Base-by-base conservation (phyloP, 2,329 filamentous ascomycete genomes). In the Dendryphion nanum region DNA sequence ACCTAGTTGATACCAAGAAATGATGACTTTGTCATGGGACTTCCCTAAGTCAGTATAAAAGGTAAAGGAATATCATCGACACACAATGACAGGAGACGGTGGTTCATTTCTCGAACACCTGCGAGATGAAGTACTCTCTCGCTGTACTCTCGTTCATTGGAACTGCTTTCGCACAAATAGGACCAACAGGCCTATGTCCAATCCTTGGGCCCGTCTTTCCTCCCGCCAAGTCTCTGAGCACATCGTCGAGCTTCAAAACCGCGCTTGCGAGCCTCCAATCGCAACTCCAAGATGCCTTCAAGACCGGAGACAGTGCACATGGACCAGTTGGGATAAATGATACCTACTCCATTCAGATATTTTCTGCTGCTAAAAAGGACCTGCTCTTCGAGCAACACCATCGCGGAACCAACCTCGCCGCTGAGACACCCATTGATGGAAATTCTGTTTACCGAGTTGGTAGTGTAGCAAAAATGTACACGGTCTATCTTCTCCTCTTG, bases 381-480 rank as follows among this genome's bases (percentile, higher is more conserved):
- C 10, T 15, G 16, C 29, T 30, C 7, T 30, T 12, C 29, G 7
- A 10, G 7, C 16, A 30, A 8, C 29, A 30, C 29, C 16, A n/a
- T 30, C 16, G 29, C 29, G 7, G 8, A 8, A 15, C 29, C 29
- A 10, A 15, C 8, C 15, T 30, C 29, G 16, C 29, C 16, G 8
- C 29, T 15, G 16, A 10, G 8, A 10, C 18, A 20, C 10, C 18
- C 44, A 34, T 51, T 67, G 6, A 49, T 59, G 19, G 33, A 41
- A 44, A 71, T 38, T 64, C 64, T 0, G 55, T 71, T 4, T 75
- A 70, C 35, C 59, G 70, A 2, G 55, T 74, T 4, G 72, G 63
- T 14, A 73, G 70, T 40, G 47, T 73, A 10, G 68, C 69, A 8
- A 74, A 75, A 48, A 47, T 71, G 5, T 61, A 70, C 40, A 68